phyloP scores from a whole-genome alignment of 192 early-diverging fungal species.

The Rhizoclosmatium globosum region DNA sequence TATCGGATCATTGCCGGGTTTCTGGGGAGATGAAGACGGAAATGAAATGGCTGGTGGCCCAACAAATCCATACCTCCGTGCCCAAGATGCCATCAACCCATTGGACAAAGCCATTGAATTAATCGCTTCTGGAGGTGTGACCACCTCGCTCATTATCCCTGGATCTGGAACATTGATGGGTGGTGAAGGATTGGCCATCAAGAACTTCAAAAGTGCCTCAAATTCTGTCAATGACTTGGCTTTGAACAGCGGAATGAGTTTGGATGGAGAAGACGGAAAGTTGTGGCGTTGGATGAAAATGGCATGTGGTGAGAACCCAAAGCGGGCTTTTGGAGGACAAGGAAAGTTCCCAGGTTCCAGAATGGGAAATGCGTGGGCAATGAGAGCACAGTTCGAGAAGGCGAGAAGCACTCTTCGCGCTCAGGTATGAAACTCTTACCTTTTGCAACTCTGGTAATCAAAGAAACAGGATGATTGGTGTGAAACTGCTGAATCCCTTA shows the following conservation, averaged over 20 bases:
- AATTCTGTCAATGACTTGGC: conserved; percentile 74
- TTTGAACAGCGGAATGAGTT: conserved; percentile 56
- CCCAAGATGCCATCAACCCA: conserved; percentile 75
- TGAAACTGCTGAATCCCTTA: conserved; percentile 28
- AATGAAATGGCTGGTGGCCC: conserved; percentile 72
- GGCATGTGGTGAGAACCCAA: conserved; percentile 86
- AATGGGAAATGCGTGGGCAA: conserved; percentile 72
- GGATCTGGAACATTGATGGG: conserved; percentile 83
- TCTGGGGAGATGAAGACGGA: conserved; percentile 61
- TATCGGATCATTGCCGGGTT: conserved; percentile 67
- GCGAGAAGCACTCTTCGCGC: conserved; percentile 41
- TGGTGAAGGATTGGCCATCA: conserved; percentile 75
- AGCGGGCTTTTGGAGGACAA: conserved; percentile 40
- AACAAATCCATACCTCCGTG: conserved; percentile 66
- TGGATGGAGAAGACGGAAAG: conserved; percentile 35
- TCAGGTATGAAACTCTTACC: background rate
- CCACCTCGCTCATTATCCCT: conserved; percentile 75
- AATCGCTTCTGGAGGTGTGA: conserved; percentile 74
- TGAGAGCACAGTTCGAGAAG: conserved; percentile 64
- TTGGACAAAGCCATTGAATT: conserved; percentile 65
- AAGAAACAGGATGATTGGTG: conserved; percentile 74
- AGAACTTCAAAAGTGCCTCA: conserved; percentile 60
- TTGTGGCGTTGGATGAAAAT: conserved; percentile 81
- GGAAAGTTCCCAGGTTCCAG: conserved; percentile 46
- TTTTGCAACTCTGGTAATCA: conserved; percentile 32